Percentiles rank a stretch among this genome's conserved stretches.
Conservation (phyloP, 495 filamentous ascomycete genomes). For the Xylaria palmicola region DNA sequence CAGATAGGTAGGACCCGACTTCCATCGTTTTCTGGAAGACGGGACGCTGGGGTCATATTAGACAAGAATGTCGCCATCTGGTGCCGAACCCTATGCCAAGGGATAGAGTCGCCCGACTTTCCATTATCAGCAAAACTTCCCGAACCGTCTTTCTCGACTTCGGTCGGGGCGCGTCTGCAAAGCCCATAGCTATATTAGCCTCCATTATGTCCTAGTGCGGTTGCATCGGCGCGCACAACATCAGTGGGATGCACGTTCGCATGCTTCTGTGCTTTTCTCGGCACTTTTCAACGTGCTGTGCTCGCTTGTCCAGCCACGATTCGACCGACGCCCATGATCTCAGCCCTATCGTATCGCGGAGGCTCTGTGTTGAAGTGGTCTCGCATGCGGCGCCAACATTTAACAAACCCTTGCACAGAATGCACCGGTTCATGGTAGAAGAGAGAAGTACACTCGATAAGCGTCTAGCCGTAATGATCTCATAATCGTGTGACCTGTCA, state of each 20-base stretch:
- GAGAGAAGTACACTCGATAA: background rate
- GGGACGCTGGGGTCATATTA: background rate
- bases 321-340: background rate
- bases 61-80: slow-evolving; percentile 12
- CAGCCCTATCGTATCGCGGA: slow-evolving; percentile 5
- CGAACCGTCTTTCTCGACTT: background rate
- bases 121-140: slow-evolving; percentile 1
- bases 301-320: background rate
- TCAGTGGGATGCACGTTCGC: background rate
- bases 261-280: background rate
- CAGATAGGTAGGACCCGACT: background rate
- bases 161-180: background rate
- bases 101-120: background rate
- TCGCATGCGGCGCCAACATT: background rate
- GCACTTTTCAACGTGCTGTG: background rate
- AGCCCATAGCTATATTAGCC: background rate
- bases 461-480: background rate
- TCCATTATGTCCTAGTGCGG: background rate
- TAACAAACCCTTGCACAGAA: background rate
- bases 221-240: background rate
- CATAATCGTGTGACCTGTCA: background rate
- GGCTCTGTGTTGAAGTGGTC: background rate
- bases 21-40: background rate
- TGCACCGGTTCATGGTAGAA: background rate
- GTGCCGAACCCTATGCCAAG: slow-evolving; percentile 6